These are phyloP conservation scores for Cyclanthera cordifolia DNA, from an alignment of 306 rosid species.

Conservation along the genomic window DNA sequence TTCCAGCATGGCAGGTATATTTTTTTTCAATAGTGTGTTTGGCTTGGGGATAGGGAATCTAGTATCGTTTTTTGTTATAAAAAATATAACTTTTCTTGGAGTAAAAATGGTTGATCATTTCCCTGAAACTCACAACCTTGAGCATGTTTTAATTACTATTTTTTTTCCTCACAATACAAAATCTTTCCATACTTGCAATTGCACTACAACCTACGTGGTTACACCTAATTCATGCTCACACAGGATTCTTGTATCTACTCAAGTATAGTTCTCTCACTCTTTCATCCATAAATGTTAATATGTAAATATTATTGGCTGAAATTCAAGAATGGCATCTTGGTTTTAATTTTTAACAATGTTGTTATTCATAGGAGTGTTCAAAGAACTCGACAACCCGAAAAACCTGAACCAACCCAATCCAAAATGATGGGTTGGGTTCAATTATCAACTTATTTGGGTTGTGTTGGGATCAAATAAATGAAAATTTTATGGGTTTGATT, in stretches of 20 bases:
- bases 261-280: constrained; percentile 2
- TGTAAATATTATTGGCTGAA: background rate
- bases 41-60: background rate
- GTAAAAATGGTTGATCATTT: background rate
- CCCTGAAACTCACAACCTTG: background rate
- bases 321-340: background rate
- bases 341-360: background rate
- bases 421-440: too few species aligned
- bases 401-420: too few species aligned
- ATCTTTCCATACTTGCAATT: background rate
- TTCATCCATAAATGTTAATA: background rate
- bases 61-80: background rate
- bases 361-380: too few species aligned
- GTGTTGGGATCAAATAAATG: too few species aligned
- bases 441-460: too few species aligned
- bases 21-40: constrained; percentile 16
- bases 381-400: too few species aligned
- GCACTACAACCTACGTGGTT: background rate
- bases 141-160: background rate
- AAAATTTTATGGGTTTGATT: too few species aligned
- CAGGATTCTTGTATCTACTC: background rate
- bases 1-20: constrained; percentile 87
- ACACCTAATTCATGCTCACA: background rate
- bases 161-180: background rate
- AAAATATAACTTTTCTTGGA: background rate